A percentile compares a stretch with the other conserved stretches of the same genome.
Conservation (phyloP, 2,329 filamentous ascomycete species). For the Rutstroemia sp. region DNA sequence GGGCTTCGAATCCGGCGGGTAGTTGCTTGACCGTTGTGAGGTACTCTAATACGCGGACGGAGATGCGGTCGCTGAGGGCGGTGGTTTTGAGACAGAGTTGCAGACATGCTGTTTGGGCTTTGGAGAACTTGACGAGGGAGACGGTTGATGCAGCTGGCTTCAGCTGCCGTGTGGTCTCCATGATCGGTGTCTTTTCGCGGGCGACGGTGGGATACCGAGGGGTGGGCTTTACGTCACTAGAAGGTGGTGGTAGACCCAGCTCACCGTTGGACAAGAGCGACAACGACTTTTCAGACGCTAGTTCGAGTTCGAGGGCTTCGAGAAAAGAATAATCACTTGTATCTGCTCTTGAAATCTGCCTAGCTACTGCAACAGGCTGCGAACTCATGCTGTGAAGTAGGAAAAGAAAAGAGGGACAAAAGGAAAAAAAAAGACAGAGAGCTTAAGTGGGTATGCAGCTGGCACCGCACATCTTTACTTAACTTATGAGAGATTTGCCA, state of each 20-base stretch:
- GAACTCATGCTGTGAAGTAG: neutral
- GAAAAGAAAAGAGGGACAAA: too few species aligned
- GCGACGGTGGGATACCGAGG: neutral
- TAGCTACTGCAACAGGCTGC: neutral
- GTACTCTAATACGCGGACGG: constrained; percentile 58
- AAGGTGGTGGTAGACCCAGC: neutral
- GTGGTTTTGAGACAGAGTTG: constrained; percentile 53
- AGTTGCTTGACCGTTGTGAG: constrained; percentile 48
- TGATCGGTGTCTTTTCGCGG: neutral
- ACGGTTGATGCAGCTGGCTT: neutral
- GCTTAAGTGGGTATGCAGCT: too few species aligned
- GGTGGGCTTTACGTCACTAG: neutral
- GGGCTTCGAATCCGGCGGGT: constrained; percentile 47
- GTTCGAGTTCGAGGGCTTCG: neutral
- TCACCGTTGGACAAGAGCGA: neutral
- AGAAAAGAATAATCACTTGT: constrained; percentile 1
- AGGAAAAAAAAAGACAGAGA: too few species aligned
- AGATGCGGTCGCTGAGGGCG: constrained; percentile 53
- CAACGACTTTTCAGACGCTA: neutral
- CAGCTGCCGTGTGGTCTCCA: neutral
- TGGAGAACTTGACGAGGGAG: constrained; percentile 6
- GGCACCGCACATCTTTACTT: too few species aligned
- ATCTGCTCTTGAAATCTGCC: constrained; percentile 1
- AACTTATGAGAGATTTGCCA: too few species aligned
- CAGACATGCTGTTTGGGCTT: constrained; percentile 26